Evolutionary conservation across 2,329 filamentous ascomycete species (phyloP).

Genomic region (Aurifilum marmelostoma): DNA sequence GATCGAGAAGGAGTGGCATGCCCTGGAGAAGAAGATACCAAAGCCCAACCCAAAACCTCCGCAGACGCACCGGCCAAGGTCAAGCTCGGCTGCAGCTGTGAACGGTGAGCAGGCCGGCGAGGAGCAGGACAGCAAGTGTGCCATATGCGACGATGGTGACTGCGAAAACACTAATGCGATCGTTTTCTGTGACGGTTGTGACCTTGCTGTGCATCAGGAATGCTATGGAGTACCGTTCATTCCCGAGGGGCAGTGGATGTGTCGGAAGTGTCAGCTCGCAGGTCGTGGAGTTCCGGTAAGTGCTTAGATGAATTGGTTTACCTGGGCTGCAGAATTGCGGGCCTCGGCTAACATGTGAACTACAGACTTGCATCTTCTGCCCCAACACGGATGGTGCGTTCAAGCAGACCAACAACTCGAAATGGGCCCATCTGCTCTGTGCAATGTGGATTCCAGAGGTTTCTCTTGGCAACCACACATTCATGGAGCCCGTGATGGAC

Average conservation of each 20-base stretch:
- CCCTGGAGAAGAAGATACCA: constrained; percentile 91
- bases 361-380: constrained; percentile 92
- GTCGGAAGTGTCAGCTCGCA: constrained; percentile 93
- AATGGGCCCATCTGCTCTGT: constrained; percentile 96
- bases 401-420: constrained; percentile 94
- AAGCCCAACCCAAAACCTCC: constrained; percentile 97
- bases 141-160: constrained; percentile 98
- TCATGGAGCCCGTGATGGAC: constrained; percentile 98
- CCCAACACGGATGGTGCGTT: constrained; percentile 97
- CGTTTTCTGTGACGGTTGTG: constrained; percentile 97
- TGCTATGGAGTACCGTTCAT: constrained; percentile 99
- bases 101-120: constrained; percentile 91
- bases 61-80: constrained; percentile 89
- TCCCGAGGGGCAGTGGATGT: constrained; percentile 97
- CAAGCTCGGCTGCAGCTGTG: constrained; percentile 91
- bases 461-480: constrained; percentile 90
- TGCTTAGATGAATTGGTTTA: too few relatives aligned
- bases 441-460: constrained; percentile 99
- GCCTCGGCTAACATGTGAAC: constrained; percentile 21
- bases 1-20: constrained; percentile 98
- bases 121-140: constrained; percentile 96
- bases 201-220: constrained; percentile 96
- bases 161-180: constrained; percentile 99
- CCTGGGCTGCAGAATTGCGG: background rate
- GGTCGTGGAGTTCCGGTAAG: constrained; percentile 84